Percentiles rank a stretch among this genome's conserved stretches.
These are phyloP conservation scores for Gardenia jasminoides DNA, from an alignment of 257 asterid species.

Conservation along the genomic window DNA sequence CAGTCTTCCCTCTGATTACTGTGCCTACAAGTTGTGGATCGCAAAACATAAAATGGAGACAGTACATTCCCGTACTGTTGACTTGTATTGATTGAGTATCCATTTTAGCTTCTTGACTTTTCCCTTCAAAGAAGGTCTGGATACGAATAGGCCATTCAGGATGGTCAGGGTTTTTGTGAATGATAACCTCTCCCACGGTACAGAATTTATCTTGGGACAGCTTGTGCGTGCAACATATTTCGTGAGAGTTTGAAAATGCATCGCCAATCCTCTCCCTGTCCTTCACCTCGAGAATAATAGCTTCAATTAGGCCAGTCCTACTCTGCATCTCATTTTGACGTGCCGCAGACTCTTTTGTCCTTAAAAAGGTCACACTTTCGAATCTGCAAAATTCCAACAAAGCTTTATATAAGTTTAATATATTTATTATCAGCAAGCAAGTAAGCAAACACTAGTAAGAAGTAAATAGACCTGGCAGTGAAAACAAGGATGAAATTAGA, in stretches of 20 bases:
- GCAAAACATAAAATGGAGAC: slow-evolving; percentile 41
- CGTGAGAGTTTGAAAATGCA: slow-evolving; percentile 27
- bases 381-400: slow-evolving; percentile 32
- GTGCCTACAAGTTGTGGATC: slow-evolving; percentile 40
- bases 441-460: background rate
- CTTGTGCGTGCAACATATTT: slow-evolving; percentile 32
- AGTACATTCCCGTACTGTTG: slow-evolving; percentile 39
- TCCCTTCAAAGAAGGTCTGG: slow-evolving; percentile 33
- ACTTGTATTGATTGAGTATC: slow-evolving; percentile 22
- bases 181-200: slow-evolving; percentile 35
- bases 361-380: slow-evolving; percentile 30
- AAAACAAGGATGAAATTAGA: background rate
- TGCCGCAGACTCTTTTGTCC: slow-evolving; percentile 32
- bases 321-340: slow-evolving; percentile 33
- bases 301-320: slow-evolving; percentile 37
- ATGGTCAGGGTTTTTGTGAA: slow-evolving; percentile 30
- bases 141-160: slow-evolving; percentile 38
- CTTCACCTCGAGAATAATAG: slow-evolving; percentile 40
- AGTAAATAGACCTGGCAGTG: background rate
- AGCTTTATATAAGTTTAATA: too few relatives aligned
- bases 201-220: slow-evolving; percentile 36
- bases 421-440: background rate
- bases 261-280: slow-evolving; percentile 39
- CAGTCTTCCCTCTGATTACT: slow-evolving; percentile 32
- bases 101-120: slow-evolving; percentile 32